These are phyloP conservation scores for Raphanus raphanistrum DNA, from an alignment of 345 rosid species.

Conservation along the genomic window DNA sequence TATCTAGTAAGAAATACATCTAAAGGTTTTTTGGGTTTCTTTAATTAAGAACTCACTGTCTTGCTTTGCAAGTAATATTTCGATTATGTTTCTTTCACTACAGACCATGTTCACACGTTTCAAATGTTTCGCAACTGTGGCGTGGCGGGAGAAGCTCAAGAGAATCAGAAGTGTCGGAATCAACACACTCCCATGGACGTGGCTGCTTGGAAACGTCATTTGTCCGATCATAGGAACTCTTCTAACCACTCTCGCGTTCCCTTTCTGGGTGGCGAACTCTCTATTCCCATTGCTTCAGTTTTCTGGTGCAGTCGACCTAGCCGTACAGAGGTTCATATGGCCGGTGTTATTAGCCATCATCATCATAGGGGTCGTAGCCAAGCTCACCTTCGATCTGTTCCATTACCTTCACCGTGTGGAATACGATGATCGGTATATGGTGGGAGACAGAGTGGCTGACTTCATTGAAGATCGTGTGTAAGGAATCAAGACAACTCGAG, in stretches of 20 bases:
- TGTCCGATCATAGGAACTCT: conserved; percentile 19
- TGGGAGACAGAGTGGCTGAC: conserved; percentile 29
- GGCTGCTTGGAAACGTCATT: conserved; percentile 27
- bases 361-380: background rate
- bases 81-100: background rate
- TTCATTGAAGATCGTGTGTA: background rate
- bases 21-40: background rate
- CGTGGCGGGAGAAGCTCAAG: conserved; percentile 24
- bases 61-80: background rate
- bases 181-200: background rate
- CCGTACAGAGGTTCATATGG: conserved; percentile 24
- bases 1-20: conserved; percentile 18
- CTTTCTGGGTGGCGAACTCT: conserved; percentile 9
- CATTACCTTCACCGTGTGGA: conserved; percentile 9
- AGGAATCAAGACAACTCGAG: background rate
- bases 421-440: conserved; percentile 18
- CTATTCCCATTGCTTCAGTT: conserved; percentile 21
- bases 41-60: background rate
- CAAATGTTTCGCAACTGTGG: conserved; percentile 13
- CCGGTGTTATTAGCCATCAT: conserved; percentile 20
- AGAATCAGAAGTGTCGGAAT: conserved; percentile 14
- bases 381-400: conserved; percentile 12
- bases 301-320: background rate
- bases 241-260: conserved; percentile 4
- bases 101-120: conserved; percentile 13